These are phyloP conservation scores for Cyberlindnera mississippiensis DNA, from an alignment of 805 yeast species.

Conservation along the genomic window DNA sequence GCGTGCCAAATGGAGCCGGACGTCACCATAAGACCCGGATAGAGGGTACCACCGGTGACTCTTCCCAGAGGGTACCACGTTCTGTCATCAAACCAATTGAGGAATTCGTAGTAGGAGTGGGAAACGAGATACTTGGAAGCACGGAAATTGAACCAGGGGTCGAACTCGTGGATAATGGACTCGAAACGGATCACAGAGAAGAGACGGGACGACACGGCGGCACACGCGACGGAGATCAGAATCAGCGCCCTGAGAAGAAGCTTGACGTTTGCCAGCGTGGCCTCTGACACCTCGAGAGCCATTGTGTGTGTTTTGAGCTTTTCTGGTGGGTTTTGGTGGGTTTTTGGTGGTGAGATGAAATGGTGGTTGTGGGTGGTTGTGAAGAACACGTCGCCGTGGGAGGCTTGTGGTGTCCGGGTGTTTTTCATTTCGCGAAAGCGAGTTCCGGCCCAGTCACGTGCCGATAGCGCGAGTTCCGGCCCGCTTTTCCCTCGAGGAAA, in stretches of 20 bases:
- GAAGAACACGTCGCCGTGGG: too few relatives aligned
- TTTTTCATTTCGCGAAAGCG: neutral
- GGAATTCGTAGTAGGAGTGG: conserved; percentile 81
- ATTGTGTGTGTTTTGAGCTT: conserved; percentile 5
- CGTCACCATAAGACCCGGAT: conserved; percentile 98
- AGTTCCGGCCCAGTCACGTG: conserved; percentile 1
- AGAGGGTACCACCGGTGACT: conserved; percentile 97
- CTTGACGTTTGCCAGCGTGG: conserved; percentile 22
- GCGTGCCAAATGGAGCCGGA: conserved; percentile 85
- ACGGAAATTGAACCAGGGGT: conserved; percentile 94
- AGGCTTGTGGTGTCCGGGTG: conserved; percentile 2
- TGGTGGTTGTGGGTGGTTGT: neutral
- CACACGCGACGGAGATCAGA: conserved; percentile 77
- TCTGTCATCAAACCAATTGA: conserved; percentile 98
- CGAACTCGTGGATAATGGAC: conserved; percentile 95
- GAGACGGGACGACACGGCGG: conserved; percentile 86
- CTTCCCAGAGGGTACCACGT: conserved; percentile 99
- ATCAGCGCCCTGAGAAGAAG: conserved; percentile 53
- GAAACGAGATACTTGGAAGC: conserved; percentile 91
- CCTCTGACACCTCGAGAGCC: conserved; percentile 17
- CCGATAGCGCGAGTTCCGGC: conserved; percentile 2
- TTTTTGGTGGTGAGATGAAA: neutral
- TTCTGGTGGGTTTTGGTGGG: neutral
- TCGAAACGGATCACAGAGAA: conserved; percentile 97
- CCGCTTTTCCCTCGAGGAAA: neutral